Evolutionary conservation across 2,329 filamentous ascomycete genomes (phyloP).

Genomic region (Nemania serpens): DNA sequence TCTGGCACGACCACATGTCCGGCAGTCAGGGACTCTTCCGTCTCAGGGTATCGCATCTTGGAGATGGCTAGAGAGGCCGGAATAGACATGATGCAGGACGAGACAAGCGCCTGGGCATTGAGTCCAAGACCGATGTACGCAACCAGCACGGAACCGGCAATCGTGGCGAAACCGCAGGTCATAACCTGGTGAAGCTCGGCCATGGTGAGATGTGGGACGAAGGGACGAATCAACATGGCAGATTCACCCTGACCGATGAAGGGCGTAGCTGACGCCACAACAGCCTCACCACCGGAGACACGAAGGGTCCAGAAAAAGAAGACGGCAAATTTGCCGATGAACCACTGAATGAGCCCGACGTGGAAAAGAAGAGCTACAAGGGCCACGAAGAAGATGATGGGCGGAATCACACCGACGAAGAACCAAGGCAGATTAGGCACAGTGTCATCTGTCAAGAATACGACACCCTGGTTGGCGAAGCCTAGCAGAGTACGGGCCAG

Average conservation of each 20-base stretch:
- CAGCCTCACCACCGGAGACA: constrained; percentile 90
- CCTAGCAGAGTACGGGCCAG: constrained; percentile 75
- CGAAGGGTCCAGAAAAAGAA: constrained; percentile 92
- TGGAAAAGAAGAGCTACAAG: constrained; percentile 88
- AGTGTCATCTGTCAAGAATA: constrained; percentile 66
- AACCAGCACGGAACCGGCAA: constrained; percentile 84
- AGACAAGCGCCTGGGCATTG: constrained; percentile 83
- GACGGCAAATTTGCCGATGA: constrained; percentile 81
- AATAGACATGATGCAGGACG: constrained; percentile 94
- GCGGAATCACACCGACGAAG: constrained; percentile 78
- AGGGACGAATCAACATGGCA: constrained; percentile 88
- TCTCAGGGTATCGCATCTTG: constrained; percentile 88
- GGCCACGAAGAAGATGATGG: constrained; percentile 95
- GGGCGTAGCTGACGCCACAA: constrained; percentile 88
- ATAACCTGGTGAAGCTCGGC: constrained; percentile 92
- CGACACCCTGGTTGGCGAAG: constrained; percentile 74
- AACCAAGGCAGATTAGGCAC: constrained; percentile 63
- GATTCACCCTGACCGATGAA: constrained; percentile 96
- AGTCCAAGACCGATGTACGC: constrained; percentile 85
- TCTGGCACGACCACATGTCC: constrained; percentile 82
- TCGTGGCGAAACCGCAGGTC: constrained; percentile 90
- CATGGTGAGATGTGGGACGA: constrained; percentile 81
- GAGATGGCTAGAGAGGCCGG: constrained; percentile 87
- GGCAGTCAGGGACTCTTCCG: constrained; percentile 82
- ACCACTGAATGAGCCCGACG: constrained; percentile 83